phyloP scores from a whole-genome alignment of 768 basidiomycete species.

The Hortiboletus flavorubellus region DNA sequence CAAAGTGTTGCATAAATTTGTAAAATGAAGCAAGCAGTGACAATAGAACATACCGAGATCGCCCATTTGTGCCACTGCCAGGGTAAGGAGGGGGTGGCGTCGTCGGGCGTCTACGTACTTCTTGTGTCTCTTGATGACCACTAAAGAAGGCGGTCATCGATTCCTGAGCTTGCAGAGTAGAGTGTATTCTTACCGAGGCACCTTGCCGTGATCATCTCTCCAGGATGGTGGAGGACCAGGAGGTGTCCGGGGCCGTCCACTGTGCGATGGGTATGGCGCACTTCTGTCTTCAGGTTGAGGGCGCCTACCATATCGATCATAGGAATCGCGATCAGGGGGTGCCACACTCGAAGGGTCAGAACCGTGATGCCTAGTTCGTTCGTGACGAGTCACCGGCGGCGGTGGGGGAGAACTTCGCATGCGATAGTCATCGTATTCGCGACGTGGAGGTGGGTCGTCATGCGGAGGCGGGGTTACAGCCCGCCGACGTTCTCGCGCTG shows the following conservation, averaged over 20 bases:
- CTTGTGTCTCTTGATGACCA: slow-evolving; percentile 17
- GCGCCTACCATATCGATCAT: slow-evolving; percentile 63
- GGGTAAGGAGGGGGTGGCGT: slow-evolving; percentile 55
- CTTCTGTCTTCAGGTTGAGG: slow-evolving; percentile 42
- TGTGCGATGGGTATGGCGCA: slow-evolving; percentile 40
- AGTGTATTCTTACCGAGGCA: slow-evolving; percentile 45
- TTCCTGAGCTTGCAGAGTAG: neutral
- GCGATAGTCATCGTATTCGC: slow-evolving; percentile 72
- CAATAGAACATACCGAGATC: slow-evolving; percentile 35
- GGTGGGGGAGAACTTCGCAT: slow-evolving; percentile 46
- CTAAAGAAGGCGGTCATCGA: slow-evolving; percentile 4
- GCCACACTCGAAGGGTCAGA: slow-evolving; percentile 46
- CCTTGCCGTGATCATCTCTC: slow-evolving; percentile 61
- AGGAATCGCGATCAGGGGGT: slow-evolving; percentile 42
- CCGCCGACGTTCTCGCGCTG: slow-evolving; percentile 56
- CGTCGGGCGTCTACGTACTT: slow-evolving; percentile 47
- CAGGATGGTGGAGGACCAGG: slow-evolving; percentile 56
- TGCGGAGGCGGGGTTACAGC: slow-evolving; percentile 61
- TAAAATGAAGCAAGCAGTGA: neutral
- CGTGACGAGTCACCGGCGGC: slow-evolving; percentile 50
- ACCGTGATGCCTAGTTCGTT: slow-evolving; percentile 39
- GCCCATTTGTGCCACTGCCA: slow-evolving; percentile 40
- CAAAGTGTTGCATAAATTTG: neutral
- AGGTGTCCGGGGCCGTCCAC: slow-evolving; percentile 51
- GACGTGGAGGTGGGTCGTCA: slow-evolving; percentile 53